A percentile compares a stretch with the other conserved stretches of the same genome.
Conservation (phyloP, 1,284 basidiomycete genomes). For the Microbotryomycetes sp. region DNA sequence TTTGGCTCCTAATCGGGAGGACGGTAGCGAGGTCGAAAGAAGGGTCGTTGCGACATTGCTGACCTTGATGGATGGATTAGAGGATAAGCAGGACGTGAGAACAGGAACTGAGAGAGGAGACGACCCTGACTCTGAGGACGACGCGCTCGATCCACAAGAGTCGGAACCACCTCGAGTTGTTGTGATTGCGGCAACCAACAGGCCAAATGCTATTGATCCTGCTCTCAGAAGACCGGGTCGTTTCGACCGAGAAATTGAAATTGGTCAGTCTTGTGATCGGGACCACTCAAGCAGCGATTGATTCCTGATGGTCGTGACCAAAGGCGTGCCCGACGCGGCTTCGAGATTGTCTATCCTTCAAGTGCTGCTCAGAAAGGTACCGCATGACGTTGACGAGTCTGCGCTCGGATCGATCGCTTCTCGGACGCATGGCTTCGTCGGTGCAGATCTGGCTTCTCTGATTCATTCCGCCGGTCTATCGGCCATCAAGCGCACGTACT, state of each 20-base stretch:
- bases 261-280: constrained; percentile 51
- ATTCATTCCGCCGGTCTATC: constrained; percentile 86
- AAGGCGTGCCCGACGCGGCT: constrained; percentile 78
- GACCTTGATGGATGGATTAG: constrained; percentile 92
- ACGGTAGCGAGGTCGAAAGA: constrained; percentile 85
- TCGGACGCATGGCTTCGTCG: constrained; percentile 91
- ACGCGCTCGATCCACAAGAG: constrained; percentile 43
- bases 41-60: constrained; percentile 91
- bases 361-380: constrained; percentile 71
- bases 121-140: constrained; percentile 33
- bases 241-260: constrained; percentile 95
- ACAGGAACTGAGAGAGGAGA: constrained; percentile 12
- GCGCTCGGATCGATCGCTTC: constrained; percentile 63
- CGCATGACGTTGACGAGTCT: constrained; percentile 57
- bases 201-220: constrained; percentile 95
- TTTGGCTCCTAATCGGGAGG: constrained; percentile 81
- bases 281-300: neutral
- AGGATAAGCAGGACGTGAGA: constrained; percentile 43
- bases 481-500: constrained; percentile 64
- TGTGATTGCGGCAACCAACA: constrained; percentile 93
- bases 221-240: constrained; percentile 87
- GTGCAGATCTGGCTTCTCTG: constrained; percentile 86
- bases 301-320: neutral
- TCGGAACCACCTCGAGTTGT: constrained; percentile 57
- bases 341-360: constrained; percentile 76